phyloP scores from a whole-genome alignment of 2,329 filamentous ascomycete genomes.

The Sarocladium oryzae region DNA sequence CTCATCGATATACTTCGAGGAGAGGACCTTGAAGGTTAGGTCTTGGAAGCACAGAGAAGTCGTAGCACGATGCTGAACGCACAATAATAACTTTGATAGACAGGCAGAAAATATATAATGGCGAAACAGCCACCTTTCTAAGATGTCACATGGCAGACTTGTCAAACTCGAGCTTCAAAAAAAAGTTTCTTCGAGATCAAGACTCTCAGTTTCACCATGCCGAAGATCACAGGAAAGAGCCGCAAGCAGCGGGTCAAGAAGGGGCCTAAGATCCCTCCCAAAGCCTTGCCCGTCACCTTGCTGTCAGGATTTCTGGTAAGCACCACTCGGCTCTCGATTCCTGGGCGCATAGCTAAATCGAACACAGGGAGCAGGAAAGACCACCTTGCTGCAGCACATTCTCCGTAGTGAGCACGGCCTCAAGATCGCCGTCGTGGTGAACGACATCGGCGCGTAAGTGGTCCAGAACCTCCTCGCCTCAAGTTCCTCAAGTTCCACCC shows the following conservation, averaged over 20 bases:
- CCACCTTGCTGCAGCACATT: constrained; percentile 63
- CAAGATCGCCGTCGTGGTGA: constrained; percentile 65
- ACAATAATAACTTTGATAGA: background rate
- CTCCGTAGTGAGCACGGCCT: constrained; percentile 61
- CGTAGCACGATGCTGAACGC: background rate
- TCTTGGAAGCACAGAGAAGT: background rate
- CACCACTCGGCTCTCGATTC: background rate
- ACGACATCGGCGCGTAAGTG: constrained; percentile 58
- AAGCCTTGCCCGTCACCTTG: constrained; percentile 26
- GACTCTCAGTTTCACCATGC: background rate
- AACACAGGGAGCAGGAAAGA: constrained; percentile 60
- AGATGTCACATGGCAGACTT: background rate
- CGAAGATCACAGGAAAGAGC: background rate
- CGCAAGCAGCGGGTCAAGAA: background rate
- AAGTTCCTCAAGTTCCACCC: no score
- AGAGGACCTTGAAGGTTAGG: constrained; percentile 6
- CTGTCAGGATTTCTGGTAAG: constrained; percentile 28
- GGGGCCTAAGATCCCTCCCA: constrained; percentile 11
- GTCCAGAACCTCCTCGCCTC: background rate
- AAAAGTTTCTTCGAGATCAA: background rate
- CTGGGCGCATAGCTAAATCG: background rate
- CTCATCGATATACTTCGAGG: background rate
- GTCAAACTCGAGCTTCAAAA: background rate
- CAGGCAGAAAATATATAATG: background rate
- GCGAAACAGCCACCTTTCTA: background rate